A percentile compares a stretch with the other conserved stretches of the same genome.
phyloP scores from a whole-genome alignment of 1,284 basidiomycete genomes.

The Cryptococcus sp. region DNA sequence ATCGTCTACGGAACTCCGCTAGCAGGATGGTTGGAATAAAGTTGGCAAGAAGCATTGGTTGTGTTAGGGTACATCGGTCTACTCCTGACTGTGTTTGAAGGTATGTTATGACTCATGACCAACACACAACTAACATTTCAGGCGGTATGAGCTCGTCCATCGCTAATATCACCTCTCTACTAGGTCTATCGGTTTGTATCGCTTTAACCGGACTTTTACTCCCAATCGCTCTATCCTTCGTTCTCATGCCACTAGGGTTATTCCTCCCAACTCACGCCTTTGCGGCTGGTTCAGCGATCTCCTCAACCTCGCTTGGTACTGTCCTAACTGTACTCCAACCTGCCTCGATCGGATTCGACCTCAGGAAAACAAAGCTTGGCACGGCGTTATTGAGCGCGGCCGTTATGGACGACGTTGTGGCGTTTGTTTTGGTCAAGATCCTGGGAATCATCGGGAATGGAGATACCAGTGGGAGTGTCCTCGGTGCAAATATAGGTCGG shows the following conservation, averaged over 20 bases:
- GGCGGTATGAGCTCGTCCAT: constrained; percentile 53
- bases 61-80: constrained; percentile 55
- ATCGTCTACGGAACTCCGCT: constrained; percentile 53
- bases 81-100: constrained; percentile 56
- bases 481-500: constrained; percentile 28
- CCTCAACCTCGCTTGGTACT: constrained; percentile 56
- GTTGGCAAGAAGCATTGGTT: constrained; percentile 51
- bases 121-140: constrained; percentile 9
- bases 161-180: constrained; percentile 44
- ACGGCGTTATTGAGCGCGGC: constrained; percentile 55
- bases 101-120: constrained; percentile 22
- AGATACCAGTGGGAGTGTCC: constrained; percentile 1
- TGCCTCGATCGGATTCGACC: constrained; percentile 26
- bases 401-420: constrained; percentile 56
- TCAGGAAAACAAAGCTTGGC: constrained; percentile 52
- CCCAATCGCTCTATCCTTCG: constrained; percentile 51
- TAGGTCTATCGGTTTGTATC: constrained; percentile 49
- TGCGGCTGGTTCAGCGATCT: constrained; percentile 54
- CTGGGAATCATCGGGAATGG: constrained; percentile 45
- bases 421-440: constrained; percentile 54
- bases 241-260: constrained; percentile 48
- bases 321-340: constrained; percentile 52
- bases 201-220: constrained; percentile 52
- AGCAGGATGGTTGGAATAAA: constrained; percentile 46
- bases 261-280: constrained; percentile 52